These are phyloP conservation scores for Scheffersomyces titani DNA, from an alignment of 1,139 yeast species.

Conservation along the genomic window DNA sequence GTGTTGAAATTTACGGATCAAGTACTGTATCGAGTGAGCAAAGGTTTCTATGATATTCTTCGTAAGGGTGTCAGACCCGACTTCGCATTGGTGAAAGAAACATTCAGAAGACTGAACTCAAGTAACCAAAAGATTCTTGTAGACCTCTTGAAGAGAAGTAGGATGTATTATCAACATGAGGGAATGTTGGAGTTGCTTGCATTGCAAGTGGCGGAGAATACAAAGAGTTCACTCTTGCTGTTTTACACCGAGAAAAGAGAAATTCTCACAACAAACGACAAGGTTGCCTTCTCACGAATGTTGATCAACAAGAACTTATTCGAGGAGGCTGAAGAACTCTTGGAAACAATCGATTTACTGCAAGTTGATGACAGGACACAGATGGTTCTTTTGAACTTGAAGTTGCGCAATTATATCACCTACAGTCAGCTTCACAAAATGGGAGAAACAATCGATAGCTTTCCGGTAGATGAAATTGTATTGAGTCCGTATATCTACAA, in stretches of 20 bases:
- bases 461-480: conserved; percentile 31
- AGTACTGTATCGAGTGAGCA: conserved; percentile 31
- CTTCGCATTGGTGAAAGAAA: conserved; percentile 27
- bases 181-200: conserved; percentile 22
- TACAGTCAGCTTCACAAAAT: conserved; percentile 22
- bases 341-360: conserved; percentile 20
- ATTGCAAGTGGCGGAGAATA: conserved; percentile 17
- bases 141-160: conserved; percentile 19
- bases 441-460: conserved; percentile 21
- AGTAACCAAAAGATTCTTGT: conserved; percentile 21
- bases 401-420: conserved; percentile 23
- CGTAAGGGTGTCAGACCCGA: conserved; percentile 41
- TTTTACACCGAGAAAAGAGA: conserved; percentile 4
- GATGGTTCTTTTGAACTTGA: conserved; percentile 25
- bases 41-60: conserved; percentile 37
- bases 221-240: conserved; percentile 6
- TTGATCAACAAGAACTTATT: conserved; percentile 30
- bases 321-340: conserved; percentile 23
- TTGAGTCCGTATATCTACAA: conserved; percentile 38
- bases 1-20: conserved; percentile 21
- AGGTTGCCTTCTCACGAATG: conserved; percentile 32
- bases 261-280: conserved; percentile 22
- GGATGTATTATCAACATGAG: conserved; percentile 17
- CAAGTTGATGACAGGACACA: conserved; percentile 28
- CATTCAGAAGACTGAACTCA: conserved; percentile 29